Percentiles rank a stretch among this genome's conserved stretches.
Evolutionary conservation across 129 eudicot species (phyloP).

Genomic region (Flaveria robusta): DNA sequence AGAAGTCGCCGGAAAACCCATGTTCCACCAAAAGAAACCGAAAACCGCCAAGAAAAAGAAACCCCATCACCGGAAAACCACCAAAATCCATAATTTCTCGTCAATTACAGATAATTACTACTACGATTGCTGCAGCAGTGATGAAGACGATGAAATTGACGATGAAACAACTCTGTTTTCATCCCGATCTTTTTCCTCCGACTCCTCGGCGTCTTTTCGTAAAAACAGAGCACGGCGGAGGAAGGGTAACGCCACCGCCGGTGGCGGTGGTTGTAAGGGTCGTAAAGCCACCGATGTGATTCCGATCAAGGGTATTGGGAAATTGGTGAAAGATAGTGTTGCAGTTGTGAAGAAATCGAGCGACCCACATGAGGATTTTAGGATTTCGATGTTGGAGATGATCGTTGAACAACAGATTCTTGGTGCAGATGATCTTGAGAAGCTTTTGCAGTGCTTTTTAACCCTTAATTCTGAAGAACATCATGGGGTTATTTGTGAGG

Average conservation of each 20-base stretch:
- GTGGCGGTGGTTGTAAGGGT: constrained; percentile 28
- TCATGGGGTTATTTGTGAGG: constrained; percentile 63
- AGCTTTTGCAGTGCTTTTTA: constrained; percentile 63
- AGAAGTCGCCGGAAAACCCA: constrained; percentile 35
- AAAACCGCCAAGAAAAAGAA: constrained; percentile 38
- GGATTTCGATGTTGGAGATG: constrained; percentile 93
- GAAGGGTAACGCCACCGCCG: neutral
- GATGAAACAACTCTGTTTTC: constrained; percentile 64
- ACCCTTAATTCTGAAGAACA: constrained; percentile 62
- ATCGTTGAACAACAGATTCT: constrained; percentile 72
- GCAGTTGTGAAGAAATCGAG: constrained; percentile 82
- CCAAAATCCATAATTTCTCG: constrained; percentile 33
- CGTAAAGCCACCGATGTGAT: constrained; percentile 32
- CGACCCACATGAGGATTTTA: constrained; percentile 82
- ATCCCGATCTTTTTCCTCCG: constrained; percentile 63
- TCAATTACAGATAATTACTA: constrained; percentile 42
- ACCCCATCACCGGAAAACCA: constrained; percentile 38
- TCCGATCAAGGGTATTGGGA: constrained; percentile 40
- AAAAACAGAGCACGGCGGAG: constrained; percentile 27
- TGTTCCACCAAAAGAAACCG: constrained; percentile 33
- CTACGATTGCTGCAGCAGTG: constrained; percentile 54
- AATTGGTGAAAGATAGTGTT: constrained; percentile 52
- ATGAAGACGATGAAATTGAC: constrained; percentile 42
- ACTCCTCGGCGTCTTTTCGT: constrained; percentile 47
- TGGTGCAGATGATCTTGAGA: constrained; percentile 56